phyloP scores from a whole-genome alignment of 768 basidiomycete genomes.

The Trametes villosa region DNA sequence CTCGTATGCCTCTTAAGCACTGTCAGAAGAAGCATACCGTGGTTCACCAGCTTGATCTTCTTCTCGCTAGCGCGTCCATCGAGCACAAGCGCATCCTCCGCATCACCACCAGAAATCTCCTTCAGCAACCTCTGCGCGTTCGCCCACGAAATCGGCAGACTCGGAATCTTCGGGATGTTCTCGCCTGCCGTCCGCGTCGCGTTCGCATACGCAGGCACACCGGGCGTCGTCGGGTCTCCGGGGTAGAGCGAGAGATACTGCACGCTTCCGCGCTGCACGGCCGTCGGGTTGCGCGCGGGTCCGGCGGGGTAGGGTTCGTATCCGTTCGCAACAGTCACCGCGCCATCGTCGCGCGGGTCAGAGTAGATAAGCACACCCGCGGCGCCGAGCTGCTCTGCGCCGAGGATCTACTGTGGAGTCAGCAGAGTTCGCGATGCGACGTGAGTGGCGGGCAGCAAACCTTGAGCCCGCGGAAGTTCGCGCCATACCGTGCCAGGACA shows the following conservation, averaged over 20 bases:
- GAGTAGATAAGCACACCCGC: slow-evolving; percentile 80
- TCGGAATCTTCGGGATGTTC: slow-evolving; percentile 78
- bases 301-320: slow-evolving; percentile 81
- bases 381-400: slow-evolving; percentile 83
- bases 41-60: slow-evolving; percentile 59
- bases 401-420: slow-evolving; percentile 57
- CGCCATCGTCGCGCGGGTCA: slow-evolving; percentile 86
- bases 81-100: slow-evolving; percentile 46
- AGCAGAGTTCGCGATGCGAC: neutral
- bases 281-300: slow-evolving; percentile 83
- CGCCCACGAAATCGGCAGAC: slow-evolving; percentile 85
- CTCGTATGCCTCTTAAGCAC: slow-evolving; percentile 34
- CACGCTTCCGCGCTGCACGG: slow-evolving; percentile 89
- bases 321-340: slow-evolving; percentile 75
- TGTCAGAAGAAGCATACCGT: slow-evolving; percentile 55
- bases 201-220: slow-evolving; percentile 83
- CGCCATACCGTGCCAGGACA: slow-evolving; percentile 77
- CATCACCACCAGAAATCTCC: slow-evolving; percentile 48
- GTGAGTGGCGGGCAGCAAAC: slow-evolving; percentile 36
- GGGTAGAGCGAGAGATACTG: slow-evolving; percentile 63
- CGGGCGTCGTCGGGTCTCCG: slow-evolving; percentile 85
- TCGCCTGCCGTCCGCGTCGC: slow-evolving; percentile 63
- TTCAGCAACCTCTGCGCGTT: slow-evolving; percentile 70
- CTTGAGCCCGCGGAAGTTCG: slow-evolving; percentile 89
- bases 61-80: slow-evolving; percentile 54